These are phyloP conservation scores for Trypanosoma theileri DNA, from an alignment of 208 protist species.

Conservation along the genomic window DNA sequence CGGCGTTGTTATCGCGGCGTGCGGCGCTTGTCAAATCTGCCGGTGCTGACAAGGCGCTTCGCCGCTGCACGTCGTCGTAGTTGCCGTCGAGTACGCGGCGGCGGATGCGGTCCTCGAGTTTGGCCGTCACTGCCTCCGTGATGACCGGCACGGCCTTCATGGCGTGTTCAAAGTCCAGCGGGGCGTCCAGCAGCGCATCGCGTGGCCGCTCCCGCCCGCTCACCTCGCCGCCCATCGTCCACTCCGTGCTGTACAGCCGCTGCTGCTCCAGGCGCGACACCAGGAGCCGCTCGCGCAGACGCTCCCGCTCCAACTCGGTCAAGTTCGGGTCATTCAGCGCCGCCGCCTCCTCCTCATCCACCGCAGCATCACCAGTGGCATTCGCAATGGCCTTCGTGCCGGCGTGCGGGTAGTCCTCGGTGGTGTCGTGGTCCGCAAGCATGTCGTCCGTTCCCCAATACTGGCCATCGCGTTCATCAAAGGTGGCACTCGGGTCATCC, in stretches of 20 bases:
- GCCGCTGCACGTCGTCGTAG: slow-evolving; percentile 85
- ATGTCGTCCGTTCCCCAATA: slow-evolving; percentile 57
- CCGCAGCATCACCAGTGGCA: neutral
- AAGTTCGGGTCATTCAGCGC: slow-evolving; percentile 63
- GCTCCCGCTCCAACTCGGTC: slow-evolving; percentile 72
- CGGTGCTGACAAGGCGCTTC: slow-evolving; percentile 43
- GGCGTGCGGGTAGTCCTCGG: neutral
- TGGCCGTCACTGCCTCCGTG: slow-evolving; percentile 78
- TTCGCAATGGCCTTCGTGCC: slow-evolving; percentile 3
- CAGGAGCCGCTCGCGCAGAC: slow-evolving; percentile 62
- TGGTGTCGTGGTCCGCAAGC: slow-evolving; percentile 29
- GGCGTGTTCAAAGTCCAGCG: slow-evolving; percentile 87
- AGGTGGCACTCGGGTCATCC: slow-evolving; percentile 51
- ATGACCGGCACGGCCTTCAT: slow-evolving; percentile 87
- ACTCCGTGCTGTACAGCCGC: slow-evolving; percentile 75
- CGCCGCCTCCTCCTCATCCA: slow-evolving; percentile 62
- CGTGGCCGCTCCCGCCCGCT: slow-evolving; percentile 68
- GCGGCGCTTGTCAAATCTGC: slow-evolving; percentile 51
- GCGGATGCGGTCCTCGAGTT: slow-evolving; percentile 87
- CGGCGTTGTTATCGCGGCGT: slow-evolving; percentile 49
- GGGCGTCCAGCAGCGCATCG: slow-evolving; percentile 85
- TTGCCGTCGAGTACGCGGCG: slow-evolving; percentile 74
- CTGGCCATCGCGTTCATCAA: slow-evolving; percentile 38
- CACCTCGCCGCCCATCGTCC: slow-evolving; percentile 85
- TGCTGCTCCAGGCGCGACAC: slow-evolving; percentile 75